Evolutionary conservation across 2,329 filamentous ascomycete genomes (phyloP), one percentile per base, ranked within the genome.

Genomic region (Gliomastix tumulicola): DNA sequence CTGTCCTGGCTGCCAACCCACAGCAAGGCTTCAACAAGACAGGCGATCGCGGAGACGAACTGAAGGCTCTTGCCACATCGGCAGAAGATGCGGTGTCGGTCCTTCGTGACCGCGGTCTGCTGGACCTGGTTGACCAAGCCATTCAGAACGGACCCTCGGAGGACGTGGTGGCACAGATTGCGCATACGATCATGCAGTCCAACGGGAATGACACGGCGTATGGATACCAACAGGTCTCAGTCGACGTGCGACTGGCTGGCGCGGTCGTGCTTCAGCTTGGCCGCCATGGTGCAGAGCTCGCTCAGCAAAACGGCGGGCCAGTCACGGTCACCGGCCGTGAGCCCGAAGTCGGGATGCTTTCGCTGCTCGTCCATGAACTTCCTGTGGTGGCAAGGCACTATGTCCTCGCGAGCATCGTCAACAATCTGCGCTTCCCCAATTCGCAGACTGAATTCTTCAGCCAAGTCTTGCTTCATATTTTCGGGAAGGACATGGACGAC

Each of bases 391-490:
- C 81, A 17, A 82, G 89, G 37, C 95, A 95, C 64, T 85, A 87
- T 55, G 69, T 98, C 40, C 63, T 97, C 39, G 80, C 75, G 48
- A 86, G 85, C 46, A 87, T 98, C 54, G 76, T 87, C 39, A 94
- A 97, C 59, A 89, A 97, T 62, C 75, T 98, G 34, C 84, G 92
- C 42, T 94, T 84, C 57, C 88, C 89, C 10, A 94, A 88, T 54
- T 80, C 81, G 34, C 81, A 94, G 53, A 98, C 92, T 11, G 84
- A 89, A 53, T 98, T 92, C 65, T 98, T 95, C 65, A 89, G 82
- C 54, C 86, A 88, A 50, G 76, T 84, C 12, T 69, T 97, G 30
- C 71, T 97, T 33, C 80, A 94, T 48, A 70, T 96, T 27, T 97
- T 96, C 59, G 86, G 81, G 16, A 76, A 78, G 44, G 85, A 92